Evolutionary conservation across 2,329 filamentous ascomycete genomes (phyloP).

Genomic region (Colletotrichum sp.): DNA sequence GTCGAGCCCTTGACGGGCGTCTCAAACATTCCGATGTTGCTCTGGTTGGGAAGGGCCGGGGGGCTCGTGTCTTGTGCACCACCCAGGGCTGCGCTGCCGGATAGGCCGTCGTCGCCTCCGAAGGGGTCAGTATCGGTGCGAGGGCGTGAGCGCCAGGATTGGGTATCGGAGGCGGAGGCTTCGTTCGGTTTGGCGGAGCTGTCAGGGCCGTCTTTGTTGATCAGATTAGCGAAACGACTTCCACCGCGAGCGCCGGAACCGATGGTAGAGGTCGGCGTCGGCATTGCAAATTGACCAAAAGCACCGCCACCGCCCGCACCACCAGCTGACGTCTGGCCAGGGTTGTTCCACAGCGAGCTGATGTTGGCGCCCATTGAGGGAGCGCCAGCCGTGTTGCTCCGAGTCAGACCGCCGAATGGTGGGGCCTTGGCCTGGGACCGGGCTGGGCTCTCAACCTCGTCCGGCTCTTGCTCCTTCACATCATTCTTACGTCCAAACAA

Average conservation of each 20-base stretch:
- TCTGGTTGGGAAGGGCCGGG: slow-evolving; percentile 37
- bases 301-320: slow-evolving; percentile 47
- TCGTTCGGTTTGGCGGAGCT: slow-evolving; percentile 58
- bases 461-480: slow-evolving; percentile 47
- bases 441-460: slow-evolving; percentile 51
- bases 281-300: slow-evolving; percentile 89
- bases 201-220: slow-evolving; percentile 79
- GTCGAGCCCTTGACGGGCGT: slow-evolving; percentile 61
- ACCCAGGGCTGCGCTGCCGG: slow-evolving; percentile 75
- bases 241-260: slow-evolving; percentile 73
- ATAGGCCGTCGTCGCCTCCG: slow-evolving; percentile 69
- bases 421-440: slow-evolving; percentile 25
- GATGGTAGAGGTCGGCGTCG: slow-evolving; percentile 55
- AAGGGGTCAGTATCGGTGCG: slow-evolving; percentile 80
- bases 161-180: slow-evolving; percentile 41
- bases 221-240: slow-evolving; percentile 85
- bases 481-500: slow-evolving; percentile 65
- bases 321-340: slow-evolving; percentile 24
- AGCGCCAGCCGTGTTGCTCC: slow-evolving; percentile 59
- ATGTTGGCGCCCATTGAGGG: slow-evolving; percentile 44
- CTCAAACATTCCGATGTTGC: slow-evolving; percentile 49
- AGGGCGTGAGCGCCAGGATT: slow-evolving; percentile 64
- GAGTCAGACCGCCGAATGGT: slow-evolving; percentile 53
- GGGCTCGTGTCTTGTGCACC: slow-evolving; percentile 74
- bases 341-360: slow-evolving; percentile 50